Conservation (phyloP, 768 basidiomycete genomes). For the Termitomyces sp. region DNA sequence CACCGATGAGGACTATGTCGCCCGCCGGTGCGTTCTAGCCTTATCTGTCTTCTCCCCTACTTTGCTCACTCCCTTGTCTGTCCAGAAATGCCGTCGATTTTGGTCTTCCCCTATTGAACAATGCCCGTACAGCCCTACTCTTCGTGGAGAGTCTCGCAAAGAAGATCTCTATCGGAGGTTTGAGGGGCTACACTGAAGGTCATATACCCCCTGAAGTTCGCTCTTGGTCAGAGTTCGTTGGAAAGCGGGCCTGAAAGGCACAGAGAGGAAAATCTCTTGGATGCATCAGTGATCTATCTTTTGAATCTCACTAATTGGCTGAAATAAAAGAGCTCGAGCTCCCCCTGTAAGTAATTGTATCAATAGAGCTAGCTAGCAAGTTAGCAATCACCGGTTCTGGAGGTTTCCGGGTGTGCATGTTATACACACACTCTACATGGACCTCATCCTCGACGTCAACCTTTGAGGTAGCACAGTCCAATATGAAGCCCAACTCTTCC, state of each 20-base stretch:
- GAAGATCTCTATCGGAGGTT: constrained; percentile 79
- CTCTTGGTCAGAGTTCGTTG: constrained; percentile 90
- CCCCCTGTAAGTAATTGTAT: constrained; percentile 14
- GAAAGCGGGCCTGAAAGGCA: constrained; percentile 51
- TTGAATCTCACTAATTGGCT: background rate
- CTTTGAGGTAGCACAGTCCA: no score
- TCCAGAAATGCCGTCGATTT: constrained; percentile 92
- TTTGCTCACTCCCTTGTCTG: constrained; percentile 5
- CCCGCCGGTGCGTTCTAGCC: constrained; percentile 61
- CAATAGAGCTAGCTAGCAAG: constrained; percentile 7
- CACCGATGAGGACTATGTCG: constrained; percentile 94
- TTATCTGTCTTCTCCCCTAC: background rate
- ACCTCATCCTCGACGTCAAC: no score
- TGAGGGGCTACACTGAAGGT: constrained; percentile 81
- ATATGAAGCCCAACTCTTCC: no score
- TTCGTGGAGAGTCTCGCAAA: constrained; percentile 87
- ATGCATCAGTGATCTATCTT: constrained; percentile 6
- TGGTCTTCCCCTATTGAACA: constrained; percentile 87
- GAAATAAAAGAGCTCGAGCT: constrained; percentile 21
- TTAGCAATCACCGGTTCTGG: background rate
- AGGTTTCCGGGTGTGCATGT: constrained; percentile 47
- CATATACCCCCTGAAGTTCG: constrained; percentile 87
- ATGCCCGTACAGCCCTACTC: constrained; percentile 82
- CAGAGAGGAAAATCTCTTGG: constrained; percentile 4
- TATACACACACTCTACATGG: constrained; percentile 31